A percentile compares a stretch with the other conserved stretches of the same genome.
Evolutionary conservation across 441 rosid species (phyloP).

Genomic region (Eruca vesicaria): DNA sequence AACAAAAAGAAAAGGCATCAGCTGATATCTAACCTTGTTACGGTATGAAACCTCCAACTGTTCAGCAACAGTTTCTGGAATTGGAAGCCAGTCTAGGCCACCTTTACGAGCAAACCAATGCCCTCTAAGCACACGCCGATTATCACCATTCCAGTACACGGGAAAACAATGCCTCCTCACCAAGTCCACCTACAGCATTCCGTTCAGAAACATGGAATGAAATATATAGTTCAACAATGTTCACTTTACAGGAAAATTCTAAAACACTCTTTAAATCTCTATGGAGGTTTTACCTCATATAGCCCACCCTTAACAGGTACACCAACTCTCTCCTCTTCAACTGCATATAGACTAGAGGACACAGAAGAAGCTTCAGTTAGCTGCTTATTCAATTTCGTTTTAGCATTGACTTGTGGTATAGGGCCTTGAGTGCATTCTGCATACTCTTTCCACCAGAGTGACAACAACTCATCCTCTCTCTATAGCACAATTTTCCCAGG

Average conservation of each 20-base stretch:
- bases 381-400: constrained; percentile 36
- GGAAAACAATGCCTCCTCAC: constrained; percentile 86
- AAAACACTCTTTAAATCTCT: background rate
- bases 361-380: constrained; percentile 34
- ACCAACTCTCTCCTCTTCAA: constrained; percentile 93
- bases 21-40: constrained; percentile 54
- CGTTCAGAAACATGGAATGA: constrained; percentile 5
- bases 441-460: constrained; percentile 96
- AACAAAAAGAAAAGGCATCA: background rate
- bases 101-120: constrained; percentile 98
- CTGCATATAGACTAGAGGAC: constrained; percentile 47
- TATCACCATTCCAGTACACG: constrained; percentile 97
- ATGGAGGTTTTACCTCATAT: constrained; percentile 69
- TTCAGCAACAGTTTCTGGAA: constrained; percentile 91
- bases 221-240: background rate
- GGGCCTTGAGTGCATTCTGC: constrained; percentile 98
- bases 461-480: constrained; percentile 94
- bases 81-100: constrained; percentile 94
- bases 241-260: background rate
- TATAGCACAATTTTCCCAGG: constrained; percentile 18
- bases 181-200: constrained; percentile 78
- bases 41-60: constrained; percentile 89
- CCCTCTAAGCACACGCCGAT: constrained; percentile 92
- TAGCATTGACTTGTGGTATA: constrained; percentile 36
- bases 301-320: constrained; percentile 99